Conservation (phyloP, 2,329 filamentous ascomycete species). For the Boeremia lycopersici region DNA sequence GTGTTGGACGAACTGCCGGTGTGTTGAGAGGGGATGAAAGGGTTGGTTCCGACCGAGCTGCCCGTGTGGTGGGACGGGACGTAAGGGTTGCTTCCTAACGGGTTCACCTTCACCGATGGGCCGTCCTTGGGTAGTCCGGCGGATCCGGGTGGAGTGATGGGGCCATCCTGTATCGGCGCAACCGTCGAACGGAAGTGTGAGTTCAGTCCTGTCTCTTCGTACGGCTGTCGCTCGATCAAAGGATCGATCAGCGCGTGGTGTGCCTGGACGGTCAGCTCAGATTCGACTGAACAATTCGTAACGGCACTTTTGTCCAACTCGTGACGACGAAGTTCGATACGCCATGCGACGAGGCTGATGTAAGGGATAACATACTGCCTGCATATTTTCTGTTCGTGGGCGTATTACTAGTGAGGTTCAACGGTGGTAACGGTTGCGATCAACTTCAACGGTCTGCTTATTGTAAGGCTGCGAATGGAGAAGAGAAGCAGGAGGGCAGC, state of each 20-base stretch:
- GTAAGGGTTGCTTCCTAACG: constrained; percentile 31
- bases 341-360: background rate
- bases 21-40: constrained; percentile 37
- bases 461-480: constrained; percentile 6
- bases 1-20: constrained; percentile 48
- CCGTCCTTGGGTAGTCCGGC: constrained; percentile 31
- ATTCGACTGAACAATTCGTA: background rate
- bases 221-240: constrained; percentile 70
- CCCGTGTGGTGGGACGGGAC: constrained; percentile 32
- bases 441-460: constrained; percentile 2
- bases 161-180: constrained; percentile 38
- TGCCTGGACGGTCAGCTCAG: constrained; percentile 54
- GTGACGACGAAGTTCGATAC: background rate
- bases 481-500: constrained; percentile 18
- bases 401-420: constrained; percentile 3
- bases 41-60: constrained; percentile 31
- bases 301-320: background rate
- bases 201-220: constrained; percentile 69
- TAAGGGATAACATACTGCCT: constrained; percentile 11
- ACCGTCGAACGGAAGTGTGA: constrained; percentile 60
- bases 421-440: constrained; percentile 10
- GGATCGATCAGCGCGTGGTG: constrained; percentile 72
- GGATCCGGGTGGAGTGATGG: constrained; percentile 40
- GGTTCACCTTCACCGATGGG: constrained; percentile 13
- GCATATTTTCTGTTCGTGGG: constrained; percentile 5